phyloP scores from a whole-genome alignment of 495 filamentous ascomycete genomes.

The Lichenothelia convexa region DNA sequence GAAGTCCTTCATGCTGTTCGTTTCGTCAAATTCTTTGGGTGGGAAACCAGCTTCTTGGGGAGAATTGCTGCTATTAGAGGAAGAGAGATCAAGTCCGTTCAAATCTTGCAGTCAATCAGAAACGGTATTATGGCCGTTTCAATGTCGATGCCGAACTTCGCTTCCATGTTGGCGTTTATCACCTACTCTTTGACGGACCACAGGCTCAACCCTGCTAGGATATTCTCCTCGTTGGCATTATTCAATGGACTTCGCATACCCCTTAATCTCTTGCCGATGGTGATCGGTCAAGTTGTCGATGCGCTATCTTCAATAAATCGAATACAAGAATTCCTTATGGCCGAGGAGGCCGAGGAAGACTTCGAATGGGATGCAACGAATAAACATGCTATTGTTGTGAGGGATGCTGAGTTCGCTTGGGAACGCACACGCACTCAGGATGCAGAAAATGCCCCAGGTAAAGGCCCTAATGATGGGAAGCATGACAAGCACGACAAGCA shows the following conservation, averaged over 20 bases:
- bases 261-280: constrained; percentile 69
- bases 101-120: constrained; percentile 59
- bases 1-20: constrained; percentile 80
- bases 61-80: constrained; percentile 52
- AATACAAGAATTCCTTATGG: constrained; percentile 69
- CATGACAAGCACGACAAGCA: constrained; percentile 18
- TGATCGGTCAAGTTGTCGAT: constrained; percentile 77
- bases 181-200: constrained; percentile 69
- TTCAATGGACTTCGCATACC: constrained; percentile 87
- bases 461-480: constrained; percentile 10
- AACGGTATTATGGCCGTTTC: constrained; percentile 69
- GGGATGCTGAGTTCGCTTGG: constrained; percentile 78
- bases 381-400: constrained; percentile 51
- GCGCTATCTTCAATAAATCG: constrained; percentile 68
- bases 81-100: constrained; percentile 60
- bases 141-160: constrained; percentile 63
- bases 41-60: constrained; percentile 74
- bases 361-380: constrained; percentile 41
- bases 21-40: constrained; percentile 93
- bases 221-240: constrained; percentile 84
- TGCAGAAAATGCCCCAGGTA: constrained; percentile 23
- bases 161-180: constrained; percentile 89
- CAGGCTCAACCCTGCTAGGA: constrained; percentile 46
- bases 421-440: constrained; percentile 55
- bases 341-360: constrained; percentile 70